Base-by-base conservation (phyloP, 1,284 basidiomycete species). In the Melanopsichium pennsylvanicum region DNA sequence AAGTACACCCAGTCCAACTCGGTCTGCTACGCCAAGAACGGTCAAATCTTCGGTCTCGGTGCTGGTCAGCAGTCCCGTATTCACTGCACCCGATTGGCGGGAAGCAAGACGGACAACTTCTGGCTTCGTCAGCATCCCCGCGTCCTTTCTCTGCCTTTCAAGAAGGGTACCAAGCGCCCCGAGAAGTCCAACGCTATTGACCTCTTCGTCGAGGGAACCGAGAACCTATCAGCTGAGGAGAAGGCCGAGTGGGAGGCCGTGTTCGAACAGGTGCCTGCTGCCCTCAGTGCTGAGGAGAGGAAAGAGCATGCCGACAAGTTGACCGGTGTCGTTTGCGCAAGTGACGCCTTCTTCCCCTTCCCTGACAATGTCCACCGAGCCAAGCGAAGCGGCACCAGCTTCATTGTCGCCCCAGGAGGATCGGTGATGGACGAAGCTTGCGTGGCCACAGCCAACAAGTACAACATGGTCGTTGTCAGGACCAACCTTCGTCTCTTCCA, bases 1-100 rank as follows among this genome's bases (percentile, higher is more conserved):
- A 99, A 98, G 83, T 98, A 97, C 85, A 99, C 95, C 0, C 96
- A 98, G 83, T 97, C 94, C 60, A 98, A 98, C 86, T 94, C 91
- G 71, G 96, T 99, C 47, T 91, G 94, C 44, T 99, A 97, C 82
- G 93, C 95, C 2, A 89, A 90, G 76, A 89, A 89, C 80, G 96
- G 95, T 31, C 88, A 93, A 27, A 90, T 97, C 81, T 88, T 99
- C 76, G 96, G 96, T 52, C 89, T 97, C 43, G 95, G 95, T 45
- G 96, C 96, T 0, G 95, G 96, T 13, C 95, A 98, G 82, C 96
- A 98, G 82, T 97, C 93, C 9, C 91, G 95, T 52, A 98, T 99
- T 81, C 96, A 99, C 85, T 99, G 96, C 84, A 99, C 95, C 18
- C 90, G 96, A 44, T 88, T 99, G 39, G 96, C 96, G 1, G 95